These are phyloP conservation scores for Amborella trichopoda DNA, from an alignment of 164 flowering plant genomes.

Conservation along the genomic window DNA sequence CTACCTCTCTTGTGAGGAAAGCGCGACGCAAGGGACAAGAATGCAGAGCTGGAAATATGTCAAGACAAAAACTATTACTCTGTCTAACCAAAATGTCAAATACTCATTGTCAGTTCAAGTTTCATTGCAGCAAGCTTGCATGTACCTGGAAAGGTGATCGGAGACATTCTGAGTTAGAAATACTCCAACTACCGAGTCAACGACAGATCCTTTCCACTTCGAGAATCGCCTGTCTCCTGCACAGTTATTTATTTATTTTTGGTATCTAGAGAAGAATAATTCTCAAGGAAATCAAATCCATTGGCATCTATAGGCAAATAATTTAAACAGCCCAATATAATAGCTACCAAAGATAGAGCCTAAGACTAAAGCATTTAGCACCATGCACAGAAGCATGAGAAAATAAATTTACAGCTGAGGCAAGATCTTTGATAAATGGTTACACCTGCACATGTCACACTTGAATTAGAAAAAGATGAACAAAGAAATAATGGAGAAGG, in stretches of 20 bases:
- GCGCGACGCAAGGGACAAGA: slow-evolving; percentile 40
- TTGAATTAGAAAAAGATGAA: not conserved
- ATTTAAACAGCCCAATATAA: not conserved
- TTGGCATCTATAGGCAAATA: not conserved
- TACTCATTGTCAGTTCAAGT: not conserved
- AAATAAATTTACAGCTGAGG: not conserved
- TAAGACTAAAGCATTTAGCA: not conserved
- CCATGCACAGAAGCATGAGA: not conserved
- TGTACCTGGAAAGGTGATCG: slow-evolving; percentile 56
- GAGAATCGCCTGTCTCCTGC: slow-evolving; percentile 54
- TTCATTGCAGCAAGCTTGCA: not conserved
- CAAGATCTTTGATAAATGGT: not conserved
- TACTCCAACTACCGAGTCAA: slow-evolving; percentile 64
- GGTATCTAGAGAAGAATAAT: too few species aligned
- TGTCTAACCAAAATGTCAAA: not conserved
- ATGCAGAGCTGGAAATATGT: slow-evolving; percentile 40
- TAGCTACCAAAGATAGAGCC: not conserved
- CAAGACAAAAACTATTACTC: not conserved
- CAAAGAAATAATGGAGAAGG: not conserved
- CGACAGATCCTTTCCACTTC: slow-evolving; percentile 55
- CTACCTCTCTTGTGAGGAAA: slow-evolving; percentile 24
- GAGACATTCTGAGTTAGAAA: slow-evolving; percentile 64
- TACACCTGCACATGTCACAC: not conserved
- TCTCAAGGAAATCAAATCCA: not conserved
- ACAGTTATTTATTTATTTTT: not conserved